Base-by-base conservation (phyloP, 805 yeast species). In the Saccharomycopsis selenospora region DNA sequence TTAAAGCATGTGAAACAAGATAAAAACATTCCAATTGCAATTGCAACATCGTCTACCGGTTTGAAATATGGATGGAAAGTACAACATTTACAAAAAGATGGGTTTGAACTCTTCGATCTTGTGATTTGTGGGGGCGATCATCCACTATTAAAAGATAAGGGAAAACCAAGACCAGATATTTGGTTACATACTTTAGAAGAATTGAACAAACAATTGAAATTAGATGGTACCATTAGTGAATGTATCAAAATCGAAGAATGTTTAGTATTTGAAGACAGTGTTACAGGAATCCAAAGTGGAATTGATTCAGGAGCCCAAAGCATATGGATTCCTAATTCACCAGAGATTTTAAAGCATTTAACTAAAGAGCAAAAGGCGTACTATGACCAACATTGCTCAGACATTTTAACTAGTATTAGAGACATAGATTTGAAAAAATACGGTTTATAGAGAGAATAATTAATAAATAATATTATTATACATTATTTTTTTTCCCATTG, bases 131-230 rank as follows among this genome's bases (percentile, higher is more conserved):
- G 97, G 4, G 98, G 91, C 66, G 95, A 91, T 61, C 68, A 77
- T 36, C 73, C 95, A 38, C 78, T 93, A 48, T 85, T 90, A 1
- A 70, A 68, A 10, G 97, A 96, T 2, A 74, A 82, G 52, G 98
- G 98, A 4, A 91, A 91, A 63, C 99, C 99, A 10, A 71, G 71
- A 51, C 98, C 98, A 2, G 93, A 89, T 61, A 88, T 91, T 55
- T 91, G 95, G 95, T 77, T 77, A 55, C 72, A 80, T 3, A 95
- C 96, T 41, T 71, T 93, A 49, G 76, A 70, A 14, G 72, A 82
- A 8, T 57, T 91, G 48, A 91, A 91, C 62, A 18, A 43, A 25
- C 14, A n/a, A 13, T 14, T 27, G 11, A 75, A 75, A 38, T 71
- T 80, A 44, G 57, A 60, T 13, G 57, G 59, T 3, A 61, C 61